These are phyloP conservation scores for Endoconidiophora laricicola DNA, from an alignment of 2,329 filamentous ascomycete genomes.

Conservation along the genomic window DNA sequence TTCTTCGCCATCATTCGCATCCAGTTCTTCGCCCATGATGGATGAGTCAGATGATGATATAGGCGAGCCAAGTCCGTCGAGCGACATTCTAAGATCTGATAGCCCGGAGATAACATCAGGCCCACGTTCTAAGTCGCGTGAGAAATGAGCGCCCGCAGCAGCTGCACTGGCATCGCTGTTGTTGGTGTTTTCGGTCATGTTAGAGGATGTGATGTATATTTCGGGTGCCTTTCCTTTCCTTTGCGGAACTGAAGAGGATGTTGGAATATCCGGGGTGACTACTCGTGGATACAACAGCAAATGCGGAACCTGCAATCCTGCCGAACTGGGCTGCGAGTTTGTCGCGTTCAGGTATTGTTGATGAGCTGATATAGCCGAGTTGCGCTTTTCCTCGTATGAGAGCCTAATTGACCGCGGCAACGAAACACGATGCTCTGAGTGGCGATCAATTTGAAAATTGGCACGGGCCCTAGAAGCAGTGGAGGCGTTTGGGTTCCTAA, in stretches of 20 bases:
- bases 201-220: constrained; percentile 25
- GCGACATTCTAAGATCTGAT: constrained; percentile 27
- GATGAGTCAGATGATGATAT: constrained; percentile 41
- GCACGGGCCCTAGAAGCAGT: constrained; percentile 17
- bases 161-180: constrained; percentile 19
- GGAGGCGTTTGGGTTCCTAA: constrained; percentile 23
- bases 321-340: not conserved
- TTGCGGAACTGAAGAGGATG: constrained; percentile 7
- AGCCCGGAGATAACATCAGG: constrained; percentile 23
- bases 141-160: constrained; percentile 21
- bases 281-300: not conserved
- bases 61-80: constrained; percentile 29
- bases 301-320: constrained; percentile 1
- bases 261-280: constrained; percentile 14
- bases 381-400: constrained; percentile 33
- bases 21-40: constrained; percentile 47
- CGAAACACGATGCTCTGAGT: constrained; percentile 31
- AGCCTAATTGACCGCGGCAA: constrained; percentile 36
- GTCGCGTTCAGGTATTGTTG: not conserved
- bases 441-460: constrained; percentile 35
- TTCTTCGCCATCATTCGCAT: constrained; percentile 52
- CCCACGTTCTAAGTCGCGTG: constrained; percentile 39
- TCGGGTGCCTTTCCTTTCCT: constrained; percentile 26
- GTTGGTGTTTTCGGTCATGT: constrained; percentile 19
- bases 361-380: not conserved